A percentile compares a stretch with the other conserved stretches of the same genome.
Conservation (phyloP, 192 early-diverging fungal species). For the Coemansia sp. region DNA sequence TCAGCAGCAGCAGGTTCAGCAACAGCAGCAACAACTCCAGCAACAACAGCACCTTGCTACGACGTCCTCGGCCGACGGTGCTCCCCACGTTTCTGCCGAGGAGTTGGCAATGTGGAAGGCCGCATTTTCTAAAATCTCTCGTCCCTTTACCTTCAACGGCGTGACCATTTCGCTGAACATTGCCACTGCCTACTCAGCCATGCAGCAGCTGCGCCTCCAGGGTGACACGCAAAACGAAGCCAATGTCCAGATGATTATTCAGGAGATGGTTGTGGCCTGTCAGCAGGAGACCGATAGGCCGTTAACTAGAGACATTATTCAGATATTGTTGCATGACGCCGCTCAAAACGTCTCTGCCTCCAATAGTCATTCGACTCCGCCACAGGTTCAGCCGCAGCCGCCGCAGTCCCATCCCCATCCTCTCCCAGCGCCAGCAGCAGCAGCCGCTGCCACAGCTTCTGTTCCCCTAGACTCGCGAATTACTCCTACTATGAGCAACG, state of each 20-base stretch:
- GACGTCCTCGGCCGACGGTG: background rate
- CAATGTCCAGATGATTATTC: constrained; percentile 4
- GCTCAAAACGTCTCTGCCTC: background rate
- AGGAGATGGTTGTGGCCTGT: constrained; percentile 5
- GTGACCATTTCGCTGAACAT: constrained; percentile 1
- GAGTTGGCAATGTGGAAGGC: constrained; percentile 15
- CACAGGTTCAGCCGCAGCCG: too few species aligned
- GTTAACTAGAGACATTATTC: constrained; percentile 7
- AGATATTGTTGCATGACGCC: constrained; percentile 5
- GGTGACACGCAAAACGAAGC: constrained; percentile 12
- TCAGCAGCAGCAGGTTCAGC: constrained; percentile 4
- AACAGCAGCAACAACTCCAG: constrained; percentile 12
- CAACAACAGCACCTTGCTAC: background rate
- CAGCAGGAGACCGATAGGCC: constrained; percentile 4
- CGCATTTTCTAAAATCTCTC: constrained; percentile 8
- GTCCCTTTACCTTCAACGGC: constrained; percentile 19
- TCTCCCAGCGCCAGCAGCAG: background rate
- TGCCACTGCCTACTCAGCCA: background rate
- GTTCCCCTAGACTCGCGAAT: background rate
- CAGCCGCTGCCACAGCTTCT: background rate
- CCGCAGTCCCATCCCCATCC: too few species aligned
- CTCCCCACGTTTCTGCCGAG: constrained; percentile 3
- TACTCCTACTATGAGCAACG: constrained; percentile 2
- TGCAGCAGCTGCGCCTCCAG: constrained; percentile 1
- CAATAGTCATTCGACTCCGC: background rate